Evolutionary conservation across 345 rosid genomes (phyloP).

Genomic region (Linum usitatissimum): DNA sequence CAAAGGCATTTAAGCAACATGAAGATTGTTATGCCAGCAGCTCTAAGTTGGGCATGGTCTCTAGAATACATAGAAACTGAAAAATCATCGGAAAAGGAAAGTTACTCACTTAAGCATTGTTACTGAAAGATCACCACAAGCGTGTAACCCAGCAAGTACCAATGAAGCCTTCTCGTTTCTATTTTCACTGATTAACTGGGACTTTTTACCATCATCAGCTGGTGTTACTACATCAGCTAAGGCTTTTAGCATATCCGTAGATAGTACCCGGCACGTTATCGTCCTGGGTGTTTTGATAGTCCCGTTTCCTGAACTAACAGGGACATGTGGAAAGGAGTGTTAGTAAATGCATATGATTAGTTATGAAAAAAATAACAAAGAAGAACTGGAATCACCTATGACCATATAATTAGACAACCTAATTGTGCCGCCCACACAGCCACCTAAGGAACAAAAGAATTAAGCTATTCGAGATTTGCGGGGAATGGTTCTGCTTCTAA

Average conservation of each 20-base stretch:
- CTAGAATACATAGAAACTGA: background rate
- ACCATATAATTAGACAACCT: too few species aligned
- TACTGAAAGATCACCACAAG: constrained; percentile 93
- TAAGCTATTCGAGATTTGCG: too few species aligned
- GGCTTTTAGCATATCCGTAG: constrained; percentile 53
- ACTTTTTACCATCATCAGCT: constrained; percentile 22
- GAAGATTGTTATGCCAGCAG: too few species aligned
- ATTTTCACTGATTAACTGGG: constrained; percentile 18
- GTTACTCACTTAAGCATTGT: constrained; percentile 74
- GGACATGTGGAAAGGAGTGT: constrained; percentile 10
- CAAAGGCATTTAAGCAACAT: too few species aligned
- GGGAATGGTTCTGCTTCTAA: too few species aligned
- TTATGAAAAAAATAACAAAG: constrained; percentile 8
- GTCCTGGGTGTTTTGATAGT: constrained; percentile 51
- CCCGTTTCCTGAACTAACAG: constrained; percentile 54
- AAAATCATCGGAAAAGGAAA: background rate
- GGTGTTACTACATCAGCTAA: constrained; percentile 27
- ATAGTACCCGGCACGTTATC: constrained; percentile 57
- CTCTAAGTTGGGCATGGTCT: background rate
- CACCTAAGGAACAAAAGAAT: too few species aligned
- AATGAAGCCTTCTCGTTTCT: constrained; percentile 30
- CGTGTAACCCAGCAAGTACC: constrained; percentile 92
- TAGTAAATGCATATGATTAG: constrained; percentile 12
- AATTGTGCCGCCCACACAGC: too few species aligned
- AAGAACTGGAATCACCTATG: too few species aligned